Evolutionary conservation across 192 early-diverging fungal genomes (phyloP), one percentile per base, ranked within the genome.

Genomic region (Funneliformis geosporum): DNA sequence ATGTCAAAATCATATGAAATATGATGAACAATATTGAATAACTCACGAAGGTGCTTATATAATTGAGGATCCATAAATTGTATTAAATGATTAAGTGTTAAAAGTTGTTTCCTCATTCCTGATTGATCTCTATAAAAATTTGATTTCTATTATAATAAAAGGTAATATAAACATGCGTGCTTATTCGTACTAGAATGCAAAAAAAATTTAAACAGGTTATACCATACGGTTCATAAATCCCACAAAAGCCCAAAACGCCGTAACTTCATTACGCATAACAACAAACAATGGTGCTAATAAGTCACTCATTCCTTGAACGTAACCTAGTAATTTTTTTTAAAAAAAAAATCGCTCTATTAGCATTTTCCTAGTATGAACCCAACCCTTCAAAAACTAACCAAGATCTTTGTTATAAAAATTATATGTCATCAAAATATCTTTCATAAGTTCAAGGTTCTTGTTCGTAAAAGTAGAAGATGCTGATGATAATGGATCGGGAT

Each of bases 251-350:
- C 97, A 99, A 79, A 99, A 99, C 1, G 95, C 89, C 33, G 96
- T 87, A 33, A 90, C 90, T 85, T 98, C 98, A 79, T 98, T 94
- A 62, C 89, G 85, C 84, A 97, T 93, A 6, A 96, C 93, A 12
- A 90, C 94, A 86, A 95, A 93, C 8, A 98, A 87, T 10, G 98
- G 96, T 23, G 96, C 91, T 55, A 96, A 86, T 25, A 99, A 86
- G 79, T 99, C 98, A 27, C 92, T 94, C 98, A 99, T 99, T 14
- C 98, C 98, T 83, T 99, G 97, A 0, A 98, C 97, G 79, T 97
- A 98, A 28, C 96, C 96, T 59, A 78, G 10, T 47, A n/a, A 47
- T 23, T 28, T 6, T 38, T 62, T 23, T 75, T 60, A 6, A 39
- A 64, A 39, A 62, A 64, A 64, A 21, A 9, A 9, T 28, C 60